phyloP scores from a whole-genome alignment of 2,329 filamentous ascomycete species.

The Aspergillus sp. region DNA sequence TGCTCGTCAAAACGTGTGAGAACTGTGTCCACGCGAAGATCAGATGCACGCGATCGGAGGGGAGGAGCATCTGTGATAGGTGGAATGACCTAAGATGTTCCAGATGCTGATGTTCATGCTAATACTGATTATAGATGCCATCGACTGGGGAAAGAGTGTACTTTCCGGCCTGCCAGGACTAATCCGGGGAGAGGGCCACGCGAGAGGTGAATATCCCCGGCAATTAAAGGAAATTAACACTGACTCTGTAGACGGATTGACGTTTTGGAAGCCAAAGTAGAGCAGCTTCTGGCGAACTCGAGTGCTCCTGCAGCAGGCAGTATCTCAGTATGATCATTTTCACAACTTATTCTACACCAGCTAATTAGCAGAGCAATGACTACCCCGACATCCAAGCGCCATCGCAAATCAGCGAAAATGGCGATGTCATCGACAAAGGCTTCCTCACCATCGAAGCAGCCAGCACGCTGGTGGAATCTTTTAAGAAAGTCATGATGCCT shows the following conservation, averaged over 20 bases:
- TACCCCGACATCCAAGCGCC: neutral
- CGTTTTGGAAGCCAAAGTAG: conserved; percentile 25
- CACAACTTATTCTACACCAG: neutral
- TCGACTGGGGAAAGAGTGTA: conserved; percentile 32
- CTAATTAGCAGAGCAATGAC: neutral
- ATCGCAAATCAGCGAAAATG: neutral
- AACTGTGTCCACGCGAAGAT: conserved; percentile 18
- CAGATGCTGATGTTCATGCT: neutral
- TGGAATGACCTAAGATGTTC: neutral
- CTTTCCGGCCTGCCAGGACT: conserved; percentile 29
- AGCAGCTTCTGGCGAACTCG: conserved; percentile 5
- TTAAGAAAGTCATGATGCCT: conserved; percentile 30
- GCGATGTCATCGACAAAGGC: conserved; percentile 14
- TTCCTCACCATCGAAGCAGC: conserved; percentile 13
- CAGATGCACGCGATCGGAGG: conserved; percentile 12
- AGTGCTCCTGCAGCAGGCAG: neutral
- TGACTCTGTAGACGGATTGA: conserved; percentile 25
- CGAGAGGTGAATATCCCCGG: conserved; percentile 25
- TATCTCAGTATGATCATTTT: neutral
- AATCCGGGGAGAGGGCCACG: conserved; percentile 27
- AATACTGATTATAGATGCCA: conserved; percentile 21
- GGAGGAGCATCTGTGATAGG: conserved; percentile 10
- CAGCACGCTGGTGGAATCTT: conserved; percentile 22
- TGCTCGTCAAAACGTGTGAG: conserved; percentile 9
- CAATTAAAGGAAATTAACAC: conserved; percentile 9